phyloP scores from a whole-genome alignment of 176 grass and related monocot genomes.

The Ensete glaucum region DNA sequence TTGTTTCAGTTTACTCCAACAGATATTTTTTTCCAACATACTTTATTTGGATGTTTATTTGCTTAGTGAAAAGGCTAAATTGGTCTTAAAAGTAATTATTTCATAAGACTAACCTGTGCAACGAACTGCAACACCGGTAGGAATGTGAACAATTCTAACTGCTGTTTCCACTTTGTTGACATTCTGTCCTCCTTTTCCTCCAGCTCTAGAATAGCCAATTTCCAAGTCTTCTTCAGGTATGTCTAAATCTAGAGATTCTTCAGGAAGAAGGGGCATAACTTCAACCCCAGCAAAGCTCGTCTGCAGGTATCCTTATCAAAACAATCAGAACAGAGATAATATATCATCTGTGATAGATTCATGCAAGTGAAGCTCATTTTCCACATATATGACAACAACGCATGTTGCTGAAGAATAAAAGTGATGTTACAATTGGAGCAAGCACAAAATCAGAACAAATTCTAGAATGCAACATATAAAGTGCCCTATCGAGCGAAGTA shows the following conservation, averaged over 20 bases:
- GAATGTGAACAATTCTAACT: constrained; percentile 92
- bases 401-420: background rate
- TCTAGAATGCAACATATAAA: background rate
- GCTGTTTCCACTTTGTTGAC: constrained; percentile 98
- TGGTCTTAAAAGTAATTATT: background rate
- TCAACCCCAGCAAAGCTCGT: constrained; percentile 96
- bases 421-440: background rate
- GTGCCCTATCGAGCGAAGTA: background rate
- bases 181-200: constrained; percentile 95
- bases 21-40: too few species aligned
- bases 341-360: background rate
- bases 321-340: constrained; percentile 3
- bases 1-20: too few species aligned
- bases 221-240: constrained; percentile 97
- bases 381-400: background rate
- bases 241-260: constrained; percentile 71
- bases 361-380: background rate
- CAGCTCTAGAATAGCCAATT: constrained; percentile 79
- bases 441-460: background rate
- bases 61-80: background rate
- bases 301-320: constrained; percentile 24
- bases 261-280: constrained; percentile 85
- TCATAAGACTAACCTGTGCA: constrained; percentile 49
- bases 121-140: constrained; percentile 82
- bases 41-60: background rate